Base-by-base conservation (phyloP, 352 stramenopile species). In the Phytophthora tubulina region DNA sequence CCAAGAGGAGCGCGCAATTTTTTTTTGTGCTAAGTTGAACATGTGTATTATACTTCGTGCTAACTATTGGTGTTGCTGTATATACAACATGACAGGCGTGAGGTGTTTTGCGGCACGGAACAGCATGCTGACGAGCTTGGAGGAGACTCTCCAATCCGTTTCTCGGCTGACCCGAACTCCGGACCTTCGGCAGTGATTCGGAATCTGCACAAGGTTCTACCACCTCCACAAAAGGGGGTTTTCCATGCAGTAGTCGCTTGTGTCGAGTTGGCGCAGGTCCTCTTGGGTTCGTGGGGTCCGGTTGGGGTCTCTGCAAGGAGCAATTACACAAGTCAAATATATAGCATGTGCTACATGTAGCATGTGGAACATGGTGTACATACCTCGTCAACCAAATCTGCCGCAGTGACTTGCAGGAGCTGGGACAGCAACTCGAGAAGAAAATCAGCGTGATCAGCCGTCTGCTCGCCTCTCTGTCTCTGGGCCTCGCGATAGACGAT, bases 401-500 rank as follows among this genome's bases (percentile, higher is more conserved):
- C 48, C 7, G 1, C 30, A 2, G 38, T 60, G 1, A 38, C n/a
- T 32, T 58, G 21, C 0, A 77, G 53, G 0, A 77, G 48, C 33
- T 70, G 57, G 1, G 27, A 3, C 14, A 73, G 63, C 31, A 73
- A n/a, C 3, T 45, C 53, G 8, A 38, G 2, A 9, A 76, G 45
- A 39, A 69, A 70, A 1, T 59, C 41, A 1, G 63, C 53, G n/a
- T 77, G 63, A 3, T 52, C 46, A 9, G 59, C 27, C 6, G 51
- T 17, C 0, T 14, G 6, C 1, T 74, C 31, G 0, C 54, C 41
- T 31, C 35, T 13, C 4, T 58, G 48, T 2, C 55, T 51, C 9
- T 63, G 33, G 5, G 32, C 30, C n/a, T 63, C 52, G 1, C 52
- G 41, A 38, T 70, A 51, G 6, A 79, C 46, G 36, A 75, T 65